Percentiles rank a stretch among this genome's conserved stretches.
Evolutionary conservation across 176 grass and related monocot species (phyloP).

Genomic region (Aechmea fasciata): DNA sequence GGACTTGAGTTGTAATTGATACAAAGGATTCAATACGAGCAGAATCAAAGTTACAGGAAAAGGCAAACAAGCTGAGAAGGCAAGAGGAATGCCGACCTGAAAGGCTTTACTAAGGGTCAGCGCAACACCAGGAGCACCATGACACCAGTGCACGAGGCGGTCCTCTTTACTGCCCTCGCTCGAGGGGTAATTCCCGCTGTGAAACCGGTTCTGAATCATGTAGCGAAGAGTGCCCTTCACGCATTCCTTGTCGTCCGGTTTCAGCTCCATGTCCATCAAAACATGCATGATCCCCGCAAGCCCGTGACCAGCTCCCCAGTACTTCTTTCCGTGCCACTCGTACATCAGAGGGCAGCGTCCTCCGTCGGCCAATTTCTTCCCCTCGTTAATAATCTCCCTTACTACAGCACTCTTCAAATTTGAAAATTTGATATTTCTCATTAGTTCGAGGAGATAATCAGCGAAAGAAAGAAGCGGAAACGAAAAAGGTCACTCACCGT

Average conservation of each 20-base stretch:
- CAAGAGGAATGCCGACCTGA: conserved; percentile 31
- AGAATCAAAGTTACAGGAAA: neutral
- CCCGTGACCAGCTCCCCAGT: conserved; percentile 85
- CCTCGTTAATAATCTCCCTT: conserved; percentile 66
- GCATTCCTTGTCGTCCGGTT: conserved; percentile 41
- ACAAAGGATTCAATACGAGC: neutral
- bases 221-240: conserved; percentile 71
- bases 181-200: conserved; percentile 63
- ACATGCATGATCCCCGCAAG: conserved; percentile 85
- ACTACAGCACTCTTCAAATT: conserved; percentile 36
- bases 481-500: conserved; percentile 36
- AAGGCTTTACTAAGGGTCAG: conserved; percentile 63
- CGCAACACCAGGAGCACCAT: conserved; percentile 80
- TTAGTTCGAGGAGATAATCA: neutral
- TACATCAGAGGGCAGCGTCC: conserved; percentile 66
- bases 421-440: neutral
- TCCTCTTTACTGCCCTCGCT: conserved; percentile 55
- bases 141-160: conserved; percentile 78
- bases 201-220: conserved; percentile 74
- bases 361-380: conserved; percentile 48
- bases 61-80: neutral
- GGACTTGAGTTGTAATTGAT: too few relatives aligned
- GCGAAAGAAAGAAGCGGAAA: neutral
- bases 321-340: conserved; percentile 76
- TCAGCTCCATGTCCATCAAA: conserved; percentile 58